Evolutionary conservation across 2,329 filamentous ascomycete genomes (phyloP).

Genomic region (Zopfia rhizophila): DNA sequence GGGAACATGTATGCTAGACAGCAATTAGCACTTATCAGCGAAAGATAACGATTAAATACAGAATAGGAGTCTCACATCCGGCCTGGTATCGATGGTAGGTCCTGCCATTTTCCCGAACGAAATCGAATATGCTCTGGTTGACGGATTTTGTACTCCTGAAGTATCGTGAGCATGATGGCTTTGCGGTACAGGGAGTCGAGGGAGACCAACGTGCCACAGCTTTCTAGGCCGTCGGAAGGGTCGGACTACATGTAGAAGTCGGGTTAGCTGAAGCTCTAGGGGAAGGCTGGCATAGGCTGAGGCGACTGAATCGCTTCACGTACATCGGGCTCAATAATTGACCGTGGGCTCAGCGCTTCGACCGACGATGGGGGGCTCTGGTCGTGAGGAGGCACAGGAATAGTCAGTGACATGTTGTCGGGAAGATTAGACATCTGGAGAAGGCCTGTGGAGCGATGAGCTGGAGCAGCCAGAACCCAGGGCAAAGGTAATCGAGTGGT

Average conservation of each 20-base stretch:
- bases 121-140: constrained; percentile 52
- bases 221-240: constrained; percentile 40
- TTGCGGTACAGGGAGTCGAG: constrained; percentile 3
- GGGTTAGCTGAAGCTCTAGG: not conserved
- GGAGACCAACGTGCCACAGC: constrained; percentile 45
- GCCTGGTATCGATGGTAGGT: constrained; percentile 53
- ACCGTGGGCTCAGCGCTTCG: constrained; percentile 34
- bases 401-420: constrained; percentile 34
- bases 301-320: too few species aligned
- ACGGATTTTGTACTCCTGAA: constrained; percentile 51
- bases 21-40: constrained; percentile 29
- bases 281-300: too few species aligned
- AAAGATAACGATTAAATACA: not conserved
- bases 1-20: constrained; percentile 51
- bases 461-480: too few species aligned
- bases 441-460: too few species aligned
- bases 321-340: constrained; percentile 39
- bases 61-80: constrained; percentile 45
- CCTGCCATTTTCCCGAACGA: constrained; percentile 52
- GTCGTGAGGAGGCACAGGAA: constrained; percentile 30
- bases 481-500: constrained; percentile 23
- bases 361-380: constrained; percentile 27
- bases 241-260: constrained; percentile 38
- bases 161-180: constrained; percentile 27
- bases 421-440: constrained; percentile 18